Base-by-base conservation (phyloP, 495 filamentous ascomycete species). In the Trichoderma virens region DNA sequence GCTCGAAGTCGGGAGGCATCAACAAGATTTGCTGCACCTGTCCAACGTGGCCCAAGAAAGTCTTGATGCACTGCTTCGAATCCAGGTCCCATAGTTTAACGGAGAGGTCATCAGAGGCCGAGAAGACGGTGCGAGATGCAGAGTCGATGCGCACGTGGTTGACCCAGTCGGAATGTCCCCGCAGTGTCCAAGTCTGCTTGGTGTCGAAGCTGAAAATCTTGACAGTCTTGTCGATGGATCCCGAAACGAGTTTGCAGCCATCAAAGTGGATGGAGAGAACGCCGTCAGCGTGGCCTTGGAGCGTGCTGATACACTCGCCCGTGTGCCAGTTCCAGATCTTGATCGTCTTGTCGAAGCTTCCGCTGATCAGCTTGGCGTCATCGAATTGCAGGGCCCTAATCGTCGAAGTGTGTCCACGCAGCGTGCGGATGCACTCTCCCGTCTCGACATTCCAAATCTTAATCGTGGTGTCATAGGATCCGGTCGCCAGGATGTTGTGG, bases 321-420 rank as follows among this genome's bases (percentile, higher is more conserved):
- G 92, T 97, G 45, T 89, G 83, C 92, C 93, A 98, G 68, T 98
- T 96, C 95, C 94, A 99, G 32, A 98, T 85, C 72, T 90, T 90
- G 63, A 99, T 75, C 20, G 85, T 95, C 27, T 75, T 75, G 71
- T 97, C 92, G 60, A 96, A 75, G 67, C 87, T 88, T 27, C 90
- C 92, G 41, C 88, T 93, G 71, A 96, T 92, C 60, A 97, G 81
- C 73, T 93, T 93, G 61, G 83, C 88, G 60, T 97, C 90, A 69
- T 98, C 93, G 71, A 97, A 97, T 72, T 96, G 92, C 23, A 99
- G 83, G 61, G 91, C 89, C 20, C 94, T 84, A 61, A 99, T 88
- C 2, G 90, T 94, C 16, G 81, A 82, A 5, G 83, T 86, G 69
- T 99, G 94, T 14, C 95, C 94, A 23, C 74, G 76, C 1, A 99